phyloP scores from a whole-genome alignment of 2,329 filamentous ascomycete genomes.

The Pseudogymnoascus sp. region DNA sequence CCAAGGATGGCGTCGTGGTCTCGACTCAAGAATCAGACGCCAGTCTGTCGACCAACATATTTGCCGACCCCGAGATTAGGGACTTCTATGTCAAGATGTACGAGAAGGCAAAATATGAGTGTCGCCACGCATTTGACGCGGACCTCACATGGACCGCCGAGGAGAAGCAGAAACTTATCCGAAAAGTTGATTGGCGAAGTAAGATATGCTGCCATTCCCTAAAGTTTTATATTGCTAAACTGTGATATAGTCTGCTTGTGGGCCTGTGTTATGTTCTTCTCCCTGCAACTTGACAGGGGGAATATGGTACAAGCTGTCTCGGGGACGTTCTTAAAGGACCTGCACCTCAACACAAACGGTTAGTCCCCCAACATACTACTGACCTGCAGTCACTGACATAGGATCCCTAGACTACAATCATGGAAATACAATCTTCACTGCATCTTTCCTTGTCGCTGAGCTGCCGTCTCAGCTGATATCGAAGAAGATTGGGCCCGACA shows the following conservation, averaged over 20 bases:
- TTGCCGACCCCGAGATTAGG: conserved; percentile 22
- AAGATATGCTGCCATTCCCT: conserved; percentile 8
- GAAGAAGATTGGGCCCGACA: conserved; percentile 41
- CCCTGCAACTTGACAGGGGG: conserved; percentile 29
- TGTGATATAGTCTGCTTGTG: background rate
- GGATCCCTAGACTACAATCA: conserved; percentile 18
- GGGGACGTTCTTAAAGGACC: conserved; percentile 43
- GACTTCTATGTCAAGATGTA: conserved; percentile 18
- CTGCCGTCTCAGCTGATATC: conserved; percentile 40
- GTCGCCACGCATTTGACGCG: conserved; percentile 20
- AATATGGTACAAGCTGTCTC: conserved; percentile 26
- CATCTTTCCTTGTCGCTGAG: conserved; percentile 37
- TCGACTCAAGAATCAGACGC: conserved; percentile 8
- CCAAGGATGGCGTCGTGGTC: conserved; percentile 12
- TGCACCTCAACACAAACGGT: conserved; percentile 35
- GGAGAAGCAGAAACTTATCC: conserved; percentile 10
- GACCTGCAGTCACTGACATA: background rate
- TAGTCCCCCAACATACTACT: background rate
- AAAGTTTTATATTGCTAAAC: background rate
- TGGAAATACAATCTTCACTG: conserved; percentile 32
- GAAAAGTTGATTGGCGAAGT: conserved; percentile 24
- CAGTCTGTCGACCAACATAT: conserved; percentile 12
- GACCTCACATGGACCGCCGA: conserved; percentile 16
- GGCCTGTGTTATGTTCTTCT: conserved; percentile 32
- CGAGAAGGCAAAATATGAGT: conserved; percentile 23